Evolutionary conservation across 176 grass and related monocot species (phyloP), one percentile per base, ranked within the genome.

Genomic region (Typha latifolia): DNA sequence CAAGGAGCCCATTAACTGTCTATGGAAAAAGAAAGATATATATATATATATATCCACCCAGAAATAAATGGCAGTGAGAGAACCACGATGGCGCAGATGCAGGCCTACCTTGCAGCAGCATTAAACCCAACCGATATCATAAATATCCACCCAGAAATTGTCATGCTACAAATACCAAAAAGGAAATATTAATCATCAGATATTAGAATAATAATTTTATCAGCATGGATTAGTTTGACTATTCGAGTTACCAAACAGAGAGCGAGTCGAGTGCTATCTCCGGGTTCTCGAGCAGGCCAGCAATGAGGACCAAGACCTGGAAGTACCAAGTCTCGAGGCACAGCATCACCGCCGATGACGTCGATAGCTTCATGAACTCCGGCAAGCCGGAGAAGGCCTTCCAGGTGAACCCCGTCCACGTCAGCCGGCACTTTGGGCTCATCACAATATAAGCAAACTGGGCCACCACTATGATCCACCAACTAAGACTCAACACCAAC

Each of bases 111-210:
- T 5, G 86, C 86, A 32, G 91, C 91, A 37, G 91, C 91, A 34
- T 95, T 95, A 73, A 95, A 90, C 2, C 91, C 91, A 19, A 87
- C 83, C 5, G 91, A 84, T 6, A 95, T 80, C 86, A 95, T 95
- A 50, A 90, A 87, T 11, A 95, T 75, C 86, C 91, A 95, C 4
- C 86, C 86, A 3, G 84, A 67, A 57, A 95, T 63, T 10, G 91
- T 90, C 91, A 95, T 82, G 73, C 91, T 95, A 69, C 78, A 64
- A 47, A 0, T 67, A 24, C 16, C 3, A 66, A 55, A 13, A 18
- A 3, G 18, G 14, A 16, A 55, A 55, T 55, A 55, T 55, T 55
- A 55, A 18, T n/a, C 14, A 18, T n/a, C 14, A 53, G n/a, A 18
- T 5, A 55, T 52, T 18, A n/a, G 14, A 7, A 18, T 16, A 18